These are phyloP conservation scores for Cryphonectria japonica DNA, from an alignment of 2,329 filamentous ascomycete species.

Conservation along the genomic window DNA sequence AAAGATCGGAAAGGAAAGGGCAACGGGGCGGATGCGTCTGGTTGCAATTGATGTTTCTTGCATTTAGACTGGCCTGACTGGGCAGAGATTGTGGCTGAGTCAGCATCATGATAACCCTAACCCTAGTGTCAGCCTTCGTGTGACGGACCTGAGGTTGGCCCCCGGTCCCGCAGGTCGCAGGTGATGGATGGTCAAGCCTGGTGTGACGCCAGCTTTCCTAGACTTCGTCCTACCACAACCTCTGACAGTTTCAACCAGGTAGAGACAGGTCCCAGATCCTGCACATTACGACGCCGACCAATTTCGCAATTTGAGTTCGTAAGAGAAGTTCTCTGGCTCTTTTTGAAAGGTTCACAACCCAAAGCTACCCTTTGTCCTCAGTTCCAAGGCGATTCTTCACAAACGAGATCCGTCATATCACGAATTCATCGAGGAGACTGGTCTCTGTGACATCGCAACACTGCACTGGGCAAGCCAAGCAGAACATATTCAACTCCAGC, in stretches of 20 bases:
- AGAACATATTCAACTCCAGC: not conserved
- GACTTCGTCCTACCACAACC: not conserved
- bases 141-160: conserved; percentile 2
- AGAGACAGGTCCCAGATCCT: not conserved
- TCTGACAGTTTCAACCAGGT: not conserved
- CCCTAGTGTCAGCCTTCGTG: not conserved
- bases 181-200: not conserved
- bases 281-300: not conserved
- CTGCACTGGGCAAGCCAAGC: not conserved
- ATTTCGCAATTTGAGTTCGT: not conserved
- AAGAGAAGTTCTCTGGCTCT: not conserved
- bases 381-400: not conserved
- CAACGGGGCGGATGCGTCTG: not conserved
- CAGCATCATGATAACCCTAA: not conserved
- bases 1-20: not conserved
- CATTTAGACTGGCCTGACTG: not conserved
- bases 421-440: not conserved
- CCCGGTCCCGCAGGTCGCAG: conserved; percentile 4
- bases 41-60: conserved; percentile 1
- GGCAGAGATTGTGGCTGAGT: not conserved
- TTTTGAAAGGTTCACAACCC: not conserved
- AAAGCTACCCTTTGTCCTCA: not conserved
- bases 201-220: conserved; percentile 16
- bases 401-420: not conserved
- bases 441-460: not conserved